These are phyloP conservation scores for Aspergillus fructus DNA, from an alignment of 2,329 filamentous ascomycete genomes.

Conservation along the genomic window DNA sequence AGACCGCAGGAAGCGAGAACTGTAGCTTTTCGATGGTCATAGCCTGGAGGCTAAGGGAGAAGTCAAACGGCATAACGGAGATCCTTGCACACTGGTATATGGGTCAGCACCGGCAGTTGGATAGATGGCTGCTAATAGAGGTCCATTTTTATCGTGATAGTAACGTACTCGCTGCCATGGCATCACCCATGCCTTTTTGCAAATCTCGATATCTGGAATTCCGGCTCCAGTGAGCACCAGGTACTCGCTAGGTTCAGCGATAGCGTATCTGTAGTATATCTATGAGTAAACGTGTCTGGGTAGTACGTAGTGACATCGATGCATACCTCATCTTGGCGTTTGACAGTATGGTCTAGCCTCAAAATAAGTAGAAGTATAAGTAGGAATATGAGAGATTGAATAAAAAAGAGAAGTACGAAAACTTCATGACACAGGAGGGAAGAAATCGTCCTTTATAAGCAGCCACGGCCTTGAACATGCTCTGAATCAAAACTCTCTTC, in stretches of 20 bases:
- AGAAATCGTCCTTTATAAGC: too few species aligned
- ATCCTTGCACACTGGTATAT: slow-evolving; percentile 33
- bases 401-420: neutral
- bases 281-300: neutral
- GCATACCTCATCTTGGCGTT: slow-evolving; percentile 12
- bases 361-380: neutral
- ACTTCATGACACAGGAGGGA: too few species aligned
- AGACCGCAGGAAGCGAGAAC: slow-evolving; percentile 77
- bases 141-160: neutral
- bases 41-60: slow-evolving; percentile 76
- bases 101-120: neutral
- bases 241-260: slow-evolving; percentile 77
- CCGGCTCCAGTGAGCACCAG: slow-evolving; percentile 82
- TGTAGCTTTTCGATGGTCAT: slow-evolving; percentile 90
- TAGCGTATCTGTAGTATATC: slow-evolving; percentile 57
- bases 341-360: neutral
- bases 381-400: neutral
- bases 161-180: slow-evolving; percentile 62
- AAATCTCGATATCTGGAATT: slow-evolving; percentile 71
- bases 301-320: neutral
- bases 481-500: neutral
- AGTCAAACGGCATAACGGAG: slow-evolving; percentile 62
- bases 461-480: too few species aligned
- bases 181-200: slow-evolving; percentile 72
- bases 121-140: neutral